phyloP scores from a whole-genome alignment of 2,329 filamentous ascomycete species.

The Monilinia fructigena region DNA sequence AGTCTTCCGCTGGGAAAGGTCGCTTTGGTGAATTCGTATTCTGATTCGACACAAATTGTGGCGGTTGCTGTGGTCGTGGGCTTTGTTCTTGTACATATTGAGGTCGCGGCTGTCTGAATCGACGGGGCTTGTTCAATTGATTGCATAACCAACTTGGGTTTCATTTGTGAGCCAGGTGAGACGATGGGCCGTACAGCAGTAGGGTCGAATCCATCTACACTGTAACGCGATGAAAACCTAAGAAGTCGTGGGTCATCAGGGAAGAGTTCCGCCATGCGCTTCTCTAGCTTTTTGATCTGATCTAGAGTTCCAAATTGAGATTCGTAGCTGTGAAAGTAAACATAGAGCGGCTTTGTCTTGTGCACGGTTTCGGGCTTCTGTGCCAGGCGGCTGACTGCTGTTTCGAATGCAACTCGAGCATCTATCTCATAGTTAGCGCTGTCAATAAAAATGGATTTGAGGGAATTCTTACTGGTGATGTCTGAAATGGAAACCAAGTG shows the following conservation, averaged over 20 bases:
- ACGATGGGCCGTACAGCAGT: constrained; percentile 78
- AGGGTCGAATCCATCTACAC: constrained; percentile 74
- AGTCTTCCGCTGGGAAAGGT: constrained; percentile 58
- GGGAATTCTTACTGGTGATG: constrained; percentile 73
- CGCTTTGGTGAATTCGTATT: constrained; percentile 43
- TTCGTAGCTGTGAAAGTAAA: constrained; percentile 94
- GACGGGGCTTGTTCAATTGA: constrained; percentile 54
- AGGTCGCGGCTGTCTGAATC: constrained; percentile 41
- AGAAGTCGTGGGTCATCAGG: constrained; percentile 77
- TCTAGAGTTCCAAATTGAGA: constrained; percentile 89
- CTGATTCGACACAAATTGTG: constrained; percentile 33
- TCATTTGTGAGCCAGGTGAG: constrained; percentile 75
- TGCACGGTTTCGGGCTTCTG: constrained; percentile 70
- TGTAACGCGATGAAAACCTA: constrained; percentile 75
- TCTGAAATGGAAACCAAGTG: constrained; percentile 91
- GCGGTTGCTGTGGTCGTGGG: constrained; percentile 39
- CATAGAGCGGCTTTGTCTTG: constrained; percentile 81
- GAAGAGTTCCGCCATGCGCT: constrained; percentile 90
- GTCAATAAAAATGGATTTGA: background rate
- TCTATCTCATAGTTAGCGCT: constrained; percentile 52
- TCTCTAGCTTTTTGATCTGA: constrained; percentile 87
- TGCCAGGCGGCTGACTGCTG: constrained; percentile 78
- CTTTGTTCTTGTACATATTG: constrained; percentile 36
- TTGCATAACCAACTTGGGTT: constrained; percentile 57
- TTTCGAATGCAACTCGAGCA: constrained; percentile 94